These are phyloP conservation scores for Plasmodium relictum DNA, from an alignment of 169 alveolate species.

Conservation along the genomic window DNA sequence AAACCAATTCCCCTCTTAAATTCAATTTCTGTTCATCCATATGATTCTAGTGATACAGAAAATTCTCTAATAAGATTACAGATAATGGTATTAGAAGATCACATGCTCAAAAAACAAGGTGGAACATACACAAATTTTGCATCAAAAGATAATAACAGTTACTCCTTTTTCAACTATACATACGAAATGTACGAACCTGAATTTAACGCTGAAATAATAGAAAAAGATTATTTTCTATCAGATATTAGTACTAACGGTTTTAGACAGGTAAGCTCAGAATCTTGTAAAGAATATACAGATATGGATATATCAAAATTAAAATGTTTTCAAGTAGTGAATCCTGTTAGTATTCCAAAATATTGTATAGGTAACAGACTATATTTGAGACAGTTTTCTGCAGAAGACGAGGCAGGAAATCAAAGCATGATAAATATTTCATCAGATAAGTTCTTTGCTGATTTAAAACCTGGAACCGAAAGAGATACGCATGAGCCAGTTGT, in stretches of 20 bases:
- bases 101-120: slow-evolving; percentile 12
- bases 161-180: slow-evolving; percentile 37
- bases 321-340: slow-evolving; percentile 83
- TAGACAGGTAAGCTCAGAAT: slow-evolving; percentile 28
- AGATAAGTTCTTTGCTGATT: slow-evolving; percentile 67
- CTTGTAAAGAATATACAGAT: slow-evolving; percentile 43
- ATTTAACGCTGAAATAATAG: slow-evolving; percentile 4
- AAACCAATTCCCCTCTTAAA: slow-evolving; percentile 40
- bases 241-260: slow-evolving; percentile 56
- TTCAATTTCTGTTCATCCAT: slow-evolving; percentile 29
- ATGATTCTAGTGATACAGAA: slow-evolving; percentile 36
- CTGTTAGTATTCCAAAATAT: slow-evolving; percentile 78
- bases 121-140: slow-evolving; percentile 64
- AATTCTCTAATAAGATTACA: slow-evolving; percentile 48
- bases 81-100: slow-evolving; percentile 36
- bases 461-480: slow-evolving; percentile 35
- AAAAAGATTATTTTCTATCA: slow-evolving; percentile 30
- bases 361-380: slow-evolving; percentile 80
- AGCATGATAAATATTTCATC: slow-evolving; percentile 80
- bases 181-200: slow-evolving; percentile 12
- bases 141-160: slow-evolving; percentile 48
- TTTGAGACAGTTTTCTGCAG: slow-evolving; percentile 75
- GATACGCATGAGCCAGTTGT: slow-evolving; percentile 81
- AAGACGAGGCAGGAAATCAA: slow-evolving; percentile 84
- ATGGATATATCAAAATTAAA: slow-evolving; percentile 71